Conservation (phyloP, 805 yeast genomes). For the Schizosaccharomyces japonicus region DNA sequence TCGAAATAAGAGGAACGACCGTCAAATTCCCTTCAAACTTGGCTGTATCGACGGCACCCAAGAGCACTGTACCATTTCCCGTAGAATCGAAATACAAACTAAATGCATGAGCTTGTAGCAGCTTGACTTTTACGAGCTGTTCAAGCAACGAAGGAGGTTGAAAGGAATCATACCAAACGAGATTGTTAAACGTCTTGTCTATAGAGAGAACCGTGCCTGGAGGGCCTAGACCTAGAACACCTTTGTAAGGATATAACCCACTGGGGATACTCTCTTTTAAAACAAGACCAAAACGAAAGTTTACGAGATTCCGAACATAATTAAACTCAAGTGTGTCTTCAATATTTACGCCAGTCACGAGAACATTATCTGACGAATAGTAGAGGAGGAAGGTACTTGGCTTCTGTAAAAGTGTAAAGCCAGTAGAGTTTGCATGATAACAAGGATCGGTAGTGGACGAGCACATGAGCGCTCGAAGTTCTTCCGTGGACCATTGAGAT, state of each 20-base stretch:
- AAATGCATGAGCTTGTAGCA: neutral
- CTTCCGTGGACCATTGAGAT: neutral
- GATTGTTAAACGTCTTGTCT: too few species aligned
- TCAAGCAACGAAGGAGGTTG: neutral
- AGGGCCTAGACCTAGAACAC: neutral
- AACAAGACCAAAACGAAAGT: neutral
- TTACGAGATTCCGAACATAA: neutral
- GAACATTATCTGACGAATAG: neutral
- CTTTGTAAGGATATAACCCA: neutral
- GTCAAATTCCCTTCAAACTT: neutral
- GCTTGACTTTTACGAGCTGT: neutral
- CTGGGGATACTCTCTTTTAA: neutral
- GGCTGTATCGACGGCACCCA: neutral
- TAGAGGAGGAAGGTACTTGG: neutral
- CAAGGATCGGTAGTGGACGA: neutral
- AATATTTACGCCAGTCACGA: neutral
- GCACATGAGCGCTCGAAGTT: neutral
- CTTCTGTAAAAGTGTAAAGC: neutral
- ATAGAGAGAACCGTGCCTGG: neutral
- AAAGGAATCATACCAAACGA: too few species aligned
- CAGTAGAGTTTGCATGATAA: neutral
- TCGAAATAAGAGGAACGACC: too few species aligned
- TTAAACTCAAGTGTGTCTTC: neutral
- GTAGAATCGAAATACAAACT: neutral
- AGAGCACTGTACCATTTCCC: neutral